Evolutionary conservation across 768 basidiomycete genomes (phyloP).

Genomic region (Rhodotorula sphaerocarpa): DNA sequence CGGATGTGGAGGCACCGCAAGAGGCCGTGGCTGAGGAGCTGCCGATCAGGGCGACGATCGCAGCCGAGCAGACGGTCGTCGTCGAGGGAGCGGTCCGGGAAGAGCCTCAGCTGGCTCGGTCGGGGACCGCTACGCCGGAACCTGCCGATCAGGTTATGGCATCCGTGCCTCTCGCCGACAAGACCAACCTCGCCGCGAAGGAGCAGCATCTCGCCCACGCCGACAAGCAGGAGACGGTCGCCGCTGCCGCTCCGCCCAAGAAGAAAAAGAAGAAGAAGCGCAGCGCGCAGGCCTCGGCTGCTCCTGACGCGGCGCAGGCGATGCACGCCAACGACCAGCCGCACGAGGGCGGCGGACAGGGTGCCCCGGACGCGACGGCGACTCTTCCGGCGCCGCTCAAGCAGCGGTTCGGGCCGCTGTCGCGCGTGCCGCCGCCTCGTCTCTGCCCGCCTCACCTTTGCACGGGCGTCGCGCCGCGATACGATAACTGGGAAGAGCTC

Average conservation of each 20-base stretch:
- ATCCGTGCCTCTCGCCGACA: background rate
- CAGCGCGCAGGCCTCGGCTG: background rate
- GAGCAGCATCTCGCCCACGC: no score
- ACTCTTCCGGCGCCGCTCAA: background rate
- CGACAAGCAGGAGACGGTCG: slow-evolving; percentile 4
- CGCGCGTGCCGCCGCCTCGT: slow-evolving; percentile 18
- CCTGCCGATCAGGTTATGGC: background rate
- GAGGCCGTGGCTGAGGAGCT: background rate
- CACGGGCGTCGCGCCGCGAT: slow-evolving; percentile 20
- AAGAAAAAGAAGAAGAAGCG: slow-evolving; percentile 28
- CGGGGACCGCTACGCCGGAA: background rate
- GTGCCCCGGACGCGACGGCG: background rate
- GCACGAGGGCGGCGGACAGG: no score
- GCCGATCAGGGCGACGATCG: no score
- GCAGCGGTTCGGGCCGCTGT: slow-evolving; percentile 13
- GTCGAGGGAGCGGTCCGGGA: background rate
- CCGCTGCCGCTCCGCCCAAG: background rate
- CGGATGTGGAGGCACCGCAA: background rate
- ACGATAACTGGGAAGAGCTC: slow-evolving; percentile 16
- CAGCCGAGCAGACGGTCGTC: background rate
- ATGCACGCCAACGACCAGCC: background rate
- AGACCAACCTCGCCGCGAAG: background rate
- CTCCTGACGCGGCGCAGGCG: background rate
- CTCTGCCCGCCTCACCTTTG: slow-evolving; percentile 31
- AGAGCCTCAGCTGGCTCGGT: background rate